A percentile compares a stretch with the other conserved stretches of the same genome.
These are phyloP conservation scores for Leishmania martiniquensis DNA, from an alignment of 208 protist species.

Conservation along the genomic window DNA sequence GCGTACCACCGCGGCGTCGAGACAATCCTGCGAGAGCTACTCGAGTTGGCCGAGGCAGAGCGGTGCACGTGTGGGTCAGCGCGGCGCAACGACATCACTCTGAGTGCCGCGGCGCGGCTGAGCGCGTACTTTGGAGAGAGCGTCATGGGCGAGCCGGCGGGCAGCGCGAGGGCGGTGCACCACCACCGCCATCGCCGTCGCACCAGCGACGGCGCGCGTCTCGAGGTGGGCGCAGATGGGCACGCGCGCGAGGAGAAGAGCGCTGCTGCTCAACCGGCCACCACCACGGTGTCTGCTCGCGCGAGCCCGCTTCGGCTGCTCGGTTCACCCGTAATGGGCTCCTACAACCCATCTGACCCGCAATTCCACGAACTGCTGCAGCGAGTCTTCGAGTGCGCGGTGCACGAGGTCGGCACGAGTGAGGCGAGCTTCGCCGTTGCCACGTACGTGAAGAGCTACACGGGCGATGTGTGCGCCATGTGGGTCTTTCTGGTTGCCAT, in stretches of 20 bases:
- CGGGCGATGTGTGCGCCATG: conserved; percentile 75
- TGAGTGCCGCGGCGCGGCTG: conserved; percentile 42
- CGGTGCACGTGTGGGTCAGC: conserved; percentile 50
- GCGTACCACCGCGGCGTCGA: conserved; percentile 66
- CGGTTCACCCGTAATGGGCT: conserved; percentile 67
- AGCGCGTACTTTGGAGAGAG: conserved; percentile 65
- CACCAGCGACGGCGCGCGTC: not conserved
- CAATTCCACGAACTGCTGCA: conserved; percentile 60
- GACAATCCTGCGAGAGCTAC: conserved; percentile 55
- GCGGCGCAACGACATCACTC: conserved; percentile 42
- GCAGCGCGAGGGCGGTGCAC: not conserved
- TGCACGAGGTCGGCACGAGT: conserved; percentile 79
- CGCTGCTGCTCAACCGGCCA: not conserved
- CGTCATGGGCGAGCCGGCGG: conserved; percentile 9
- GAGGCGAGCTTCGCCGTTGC: conserved; percentile 71
- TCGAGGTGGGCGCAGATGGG: not conserved
- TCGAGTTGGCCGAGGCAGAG: conserved; percentile 63
- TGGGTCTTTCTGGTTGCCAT: conserved; percentile 81
- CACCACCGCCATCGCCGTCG: not conserved
- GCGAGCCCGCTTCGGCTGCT: conserved; percentile 35
- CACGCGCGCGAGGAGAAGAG: not conserved
- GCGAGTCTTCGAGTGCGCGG: conserved; percentile 74
- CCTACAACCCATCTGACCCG: conserved; percentile 51
- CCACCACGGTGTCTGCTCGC: not conserved
- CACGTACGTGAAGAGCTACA: conserved; percentile 86